Base-by-base conservation (phyloP, 495 filamentous ascomycete genomes). In the Penicillium manginii region DNA sequence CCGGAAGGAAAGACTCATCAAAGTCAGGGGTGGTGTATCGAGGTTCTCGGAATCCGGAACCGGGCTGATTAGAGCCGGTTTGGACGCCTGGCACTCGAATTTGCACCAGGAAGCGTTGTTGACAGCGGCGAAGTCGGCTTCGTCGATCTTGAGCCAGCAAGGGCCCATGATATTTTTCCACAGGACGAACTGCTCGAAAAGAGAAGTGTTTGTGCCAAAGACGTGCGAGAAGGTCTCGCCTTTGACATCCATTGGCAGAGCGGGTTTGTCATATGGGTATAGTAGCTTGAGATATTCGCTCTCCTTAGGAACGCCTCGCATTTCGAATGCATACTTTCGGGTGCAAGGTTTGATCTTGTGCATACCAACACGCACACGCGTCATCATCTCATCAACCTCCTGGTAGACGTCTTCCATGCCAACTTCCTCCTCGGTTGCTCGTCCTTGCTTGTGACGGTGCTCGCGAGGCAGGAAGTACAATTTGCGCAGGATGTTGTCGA, bases 81-180 rank as follows among this genome's bases (percentile, higher is more conserved):
- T 88, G 4, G 81, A 76, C 39, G 91, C 86, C 63, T 89, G 85
- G 47, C 96, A 85, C 74, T 98, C 94, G 18, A 98, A 86, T 64
- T 97, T 97, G 81, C 96, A 97, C 86, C 94, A 93, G 2, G 96
- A 98, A 18, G 91, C 87, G 65, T 97, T 97, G 70, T 88, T 92
- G n/a, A 97, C 75, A 2, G 88, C 79, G 12, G 83, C 80, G 72
- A 96, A 96, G 68, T 97, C 85, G 33, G 88, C 90, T 54, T 87
- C 88, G 58, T 91, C 83, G 55, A 98, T 92, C 67, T 85, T 90
- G 17, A 98, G 81, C 94, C 94, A 98, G 76, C 96, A 98, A 11
- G 94, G 94, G 0, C 94, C 94, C 92, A 96, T 98, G 57, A 98
- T 90, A 60, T 93, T 92, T 73, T 96, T 97, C 90, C 92, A 97